These are phyloP conservation scores for Pterocarpus santalinus DNA, from an alignment of 306 rosid genomes.

Conservation along the genomic window DNA sequence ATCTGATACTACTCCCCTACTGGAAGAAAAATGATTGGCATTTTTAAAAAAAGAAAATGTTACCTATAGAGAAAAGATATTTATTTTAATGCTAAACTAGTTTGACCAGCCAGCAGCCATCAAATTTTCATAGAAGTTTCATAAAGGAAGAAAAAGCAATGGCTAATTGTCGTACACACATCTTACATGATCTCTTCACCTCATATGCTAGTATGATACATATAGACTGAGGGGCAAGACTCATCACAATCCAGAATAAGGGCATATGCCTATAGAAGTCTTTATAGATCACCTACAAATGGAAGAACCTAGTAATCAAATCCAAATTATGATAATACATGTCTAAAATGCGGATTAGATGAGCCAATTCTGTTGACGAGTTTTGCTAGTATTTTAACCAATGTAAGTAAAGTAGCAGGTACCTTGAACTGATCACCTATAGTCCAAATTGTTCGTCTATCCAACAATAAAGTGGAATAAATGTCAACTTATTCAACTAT, in stretches of 20 bases:
- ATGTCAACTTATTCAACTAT: conserved; percentile 9
- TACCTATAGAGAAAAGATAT: too few relatives aligned
- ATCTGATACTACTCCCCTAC: conserved; percentile 31
- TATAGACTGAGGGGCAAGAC: too few relatives aligned
- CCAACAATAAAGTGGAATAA: conserved; percentile 4
- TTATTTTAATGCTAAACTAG: too few relatives aligned
- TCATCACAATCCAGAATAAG: too few relatives aligned
- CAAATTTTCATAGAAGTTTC: conserved; percentile 35
- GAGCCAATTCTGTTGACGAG: too few relatives aligned
- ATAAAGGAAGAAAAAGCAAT: not conserved
- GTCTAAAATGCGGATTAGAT: too few relatives aligned
- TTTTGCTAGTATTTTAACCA: too few relatives aligned
- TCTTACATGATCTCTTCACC: conserved; percentile 18
- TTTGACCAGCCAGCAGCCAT: conserved; percentile 30
- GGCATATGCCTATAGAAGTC: too few relatives aligned
- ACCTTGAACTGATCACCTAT: conserved; percentile 7
- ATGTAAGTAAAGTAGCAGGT: conserved; percentile 20
- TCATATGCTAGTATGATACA: not conserved
- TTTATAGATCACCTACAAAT: too few relatives aligned
- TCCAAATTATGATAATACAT: too few relatives aligned
- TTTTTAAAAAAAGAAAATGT: too few relatives aligned
- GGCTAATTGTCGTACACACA: not conserved
- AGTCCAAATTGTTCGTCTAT: conserved; percentile 17
- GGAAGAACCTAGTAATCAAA: too few relatives aligned
- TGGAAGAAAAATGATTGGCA: conserved; percentile 24